Evolutionary conservation across 1,284 basidiomycete genomes (phyloP).

Genomic region (Leucoagaricus sp.): DNA sequence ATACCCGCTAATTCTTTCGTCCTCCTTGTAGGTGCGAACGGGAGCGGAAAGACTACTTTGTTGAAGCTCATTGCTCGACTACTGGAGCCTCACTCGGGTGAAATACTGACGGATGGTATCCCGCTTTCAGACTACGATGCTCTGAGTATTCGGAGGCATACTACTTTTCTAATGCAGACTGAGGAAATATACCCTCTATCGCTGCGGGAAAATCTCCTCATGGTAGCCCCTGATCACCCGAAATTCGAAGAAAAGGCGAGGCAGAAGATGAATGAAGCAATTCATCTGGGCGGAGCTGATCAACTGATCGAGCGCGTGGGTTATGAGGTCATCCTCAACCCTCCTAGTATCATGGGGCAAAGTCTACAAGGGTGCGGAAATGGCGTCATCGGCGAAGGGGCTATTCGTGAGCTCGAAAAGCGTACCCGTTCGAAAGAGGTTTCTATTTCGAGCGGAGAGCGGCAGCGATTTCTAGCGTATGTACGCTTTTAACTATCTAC

Average conservation of each 20-base stretch:
- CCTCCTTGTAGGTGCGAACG: slow-evolving; percentile 48
- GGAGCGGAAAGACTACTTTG: slow-evolving; percentile 50
- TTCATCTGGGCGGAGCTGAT: slow-evolving; percentile 35
- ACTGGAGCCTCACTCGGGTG: slow-evolving; percentile 38
- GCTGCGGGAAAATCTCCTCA: slow-evolving; percentile 42
- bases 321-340: slow-evolving; percentile 36
- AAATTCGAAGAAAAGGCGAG: slow-evolving; percentile 8
- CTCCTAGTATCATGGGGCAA: slow-evolving; percentile 26
- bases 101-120: slow-evolving; percentile 39
- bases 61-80: slow-evolving; percentile 46
- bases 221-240: slow-evolving; percentile 28
- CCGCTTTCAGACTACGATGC: slow-evolving; percentile 29
- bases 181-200: slow-evolving; percentile 44
- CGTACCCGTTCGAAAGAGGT: slow-evolving; percentile 17
- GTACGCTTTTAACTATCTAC: slow-evolving; percentile 20
- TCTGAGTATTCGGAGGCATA: slow-evolving; percentile 32
- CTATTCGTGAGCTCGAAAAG: slow-evolving; percentile 23
- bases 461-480: slow-evolving; percentile 46
- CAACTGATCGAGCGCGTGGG: slow-evolving; percentile 35
- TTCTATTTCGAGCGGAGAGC: slow-evolving; percentile 35
- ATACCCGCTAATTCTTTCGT: slow-evolving; percentile 46
- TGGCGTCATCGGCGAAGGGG: slow-evolving; percentile 23
- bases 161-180: slow-evolving; percentile 39
- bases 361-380: slow-evolving; percentile 27
- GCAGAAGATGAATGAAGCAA: slow-evolving; percentile 32